Conservation (phyloP, 768 basidiomycete species). For the Tulasnella sp. region DNA sequence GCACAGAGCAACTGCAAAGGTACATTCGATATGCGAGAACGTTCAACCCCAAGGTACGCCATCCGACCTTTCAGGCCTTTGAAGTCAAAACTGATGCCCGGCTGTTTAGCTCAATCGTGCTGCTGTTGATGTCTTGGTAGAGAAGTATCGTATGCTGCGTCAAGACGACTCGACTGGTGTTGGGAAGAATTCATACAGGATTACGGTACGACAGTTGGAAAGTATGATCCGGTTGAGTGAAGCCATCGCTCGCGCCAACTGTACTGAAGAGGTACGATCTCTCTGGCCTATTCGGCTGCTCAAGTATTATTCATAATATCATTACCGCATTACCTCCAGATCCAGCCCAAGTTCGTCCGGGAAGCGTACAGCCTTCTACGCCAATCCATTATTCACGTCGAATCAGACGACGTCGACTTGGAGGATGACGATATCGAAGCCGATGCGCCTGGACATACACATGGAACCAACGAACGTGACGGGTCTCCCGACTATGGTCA, state of each 20-base stretch:
- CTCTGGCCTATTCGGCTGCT: background rate
- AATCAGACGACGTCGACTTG: slow-evolving; percentile 96
- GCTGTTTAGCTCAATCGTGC: slow-evolving; percentile 71
- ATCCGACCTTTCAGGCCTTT: background rate
- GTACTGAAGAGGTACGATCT: slow-evolving; percentile 67
- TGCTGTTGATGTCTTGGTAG: slow-evolving; percentile 85
- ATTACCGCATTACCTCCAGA: slow-evolving; percentile 43
- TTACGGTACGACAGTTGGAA: slow-evolving; percentile 95
- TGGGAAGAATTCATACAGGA: slow-evolving; percentile 87
- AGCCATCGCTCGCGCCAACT: slow-evolving; percentile 95
- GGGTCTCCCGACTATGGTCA: slow-evolving; percentile 26
- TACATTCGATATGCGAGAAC: slow-evolving; percentile 97
- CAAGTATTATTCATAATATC: background rate
- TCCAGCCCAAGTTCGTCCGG: slow-evolving; percentile 85
- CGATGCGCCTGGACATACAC: slow-evolving; percentile 34
- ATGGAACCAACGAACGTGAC: slow-evolving; percentile 25
- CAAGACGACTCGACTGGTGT: slow-evolving; percentile 87
- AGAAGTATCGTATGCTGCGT: slow-evolving; percentile 85
- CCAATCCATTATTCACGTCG: slow-evolving; percentile 98
- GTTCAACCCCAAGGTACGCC: slow-evolving; percentile 85
- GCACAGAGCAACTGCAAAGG: slow-evolving; percentile 89
- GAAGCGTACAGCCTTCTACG: slow-evolving; percentile 90
- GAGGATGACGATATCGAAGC: slow-evolving; percentile 77
- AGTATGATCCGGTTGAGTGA: slow-evolving; percentile 97
- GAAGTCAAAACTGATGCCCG: background rate